Evolutionary conservation across 148 eudicot genomes (phyloP), one percentile per base, ranked within the genome.

Genomic region (Simmondsia chinensis): DNA sequence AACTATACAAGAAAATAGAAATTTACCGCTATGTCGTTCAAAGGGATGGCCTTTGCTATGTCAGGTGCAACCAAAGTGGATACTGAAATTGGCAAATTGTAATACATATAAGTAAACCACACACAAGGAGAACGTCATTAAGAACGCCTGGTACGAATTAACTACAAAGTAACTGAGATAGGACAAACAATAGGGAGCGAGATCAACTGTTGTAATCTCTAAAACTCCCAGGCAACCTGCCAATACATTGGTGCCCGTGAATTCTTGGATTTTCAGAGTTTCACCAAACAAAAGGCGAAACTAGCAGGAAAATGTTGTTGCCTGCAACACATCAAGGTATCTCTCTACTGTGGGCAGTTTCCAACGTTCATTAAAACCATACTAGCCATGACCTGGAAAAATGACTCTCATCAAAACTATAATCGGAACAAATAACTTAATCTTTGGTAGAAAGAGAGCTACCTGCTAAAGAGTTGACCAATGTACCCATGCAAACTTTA

Each of bases 1-100:
- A 30, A 13, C 18, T 15, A 21, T 10, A 18, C n/a, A 24, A 22
- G 43, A 35, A 30, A 39, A 19, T 41, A 54, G 14, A 47, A 21
- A 52, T 33, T 65, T 41, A 83, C 94, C 78, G 32, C 17, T 27
- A 80, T 29, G 42, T 55, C 46, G 32, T 63, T 58, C 59, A 50
- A 33, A 46, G 48, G 50, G 17, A 49, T 9, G 52, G 88, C 88
- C 35, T 69, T 60, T 46, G 82, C 85, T 20, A 68, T 19, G 27
- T 72, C 68, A 26, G 69, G 33, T 34, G 66, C 61, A 66, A 59
- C 55, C 61, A 80, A 57, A 63, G 54, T 67, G 25, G 73, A 79
- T 8, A 72, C 82, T 70, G 74, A 63, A 66, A 57, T 47, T 20
- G 9, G 8, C 18, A 55, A 37, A 38, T 11, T 19, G 1, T 3